Conservation (phyloP, 192 early-diverging fungal species). For the Dissophora globulifera region DNA sequence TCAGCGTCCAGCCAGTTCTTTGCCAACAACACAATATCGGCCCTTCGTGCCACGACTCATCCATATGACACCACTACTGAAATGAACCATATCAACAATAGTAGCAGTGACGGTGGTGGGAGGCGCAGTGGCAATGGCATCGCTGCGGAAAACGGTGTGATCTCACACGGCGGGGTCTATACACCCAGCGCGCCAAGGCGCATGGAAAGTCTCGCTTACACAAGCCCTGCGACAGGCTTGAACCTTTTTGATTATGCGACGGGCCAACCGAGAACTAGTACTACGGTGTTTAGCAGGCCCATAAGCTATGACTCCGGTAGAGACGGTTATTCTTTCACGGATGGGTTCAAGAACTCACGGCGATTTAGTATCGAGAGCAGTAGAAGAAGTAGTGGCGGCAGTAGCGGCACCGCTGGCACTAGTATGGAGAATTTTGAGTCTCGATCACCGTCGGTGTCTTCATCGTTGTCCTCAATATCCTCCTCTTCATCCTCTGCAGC, state of each 20-base stretch:
- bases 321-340: constrained; percentile 13
- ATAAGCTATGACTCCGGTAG: too few relatives aligned
- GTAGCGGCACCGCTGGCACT: background rate
- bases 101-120: background rate
- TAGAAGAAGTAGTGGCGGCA: background rate
- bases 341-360: constrained; percentile 2
- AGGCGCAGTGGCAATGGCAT: background rate
- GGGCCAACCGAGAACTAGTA: too few relatives aligned
- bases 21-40: too few relatives aligned
- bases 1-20: background rate
- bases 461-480: background rate
- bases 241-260: constrained; percentile 34
- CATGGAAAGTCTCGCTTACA: too few relatives aligned
- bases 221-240: constrained; percentile 12
- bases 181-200: too few relatives aligned
- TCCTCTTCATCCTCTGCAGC: background rate
- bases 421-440: background rate
- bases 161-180: too few relatives aligned
- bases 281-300: too few relatives aligned
- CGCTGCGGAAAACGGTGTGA: too few relatives aligned
- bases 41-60: too few relatives aligned
- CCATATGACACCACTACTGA: too few relatives aligned
- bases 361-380: background rate
- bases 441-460: background rate
- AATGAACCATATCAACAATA: too few relatives aligned